Evolutionary conservation across 768 basidiomycete genomes (phyloP), one percentile per base, ranked within the genome.

Genomic region (Boletus sp.): DNA sequence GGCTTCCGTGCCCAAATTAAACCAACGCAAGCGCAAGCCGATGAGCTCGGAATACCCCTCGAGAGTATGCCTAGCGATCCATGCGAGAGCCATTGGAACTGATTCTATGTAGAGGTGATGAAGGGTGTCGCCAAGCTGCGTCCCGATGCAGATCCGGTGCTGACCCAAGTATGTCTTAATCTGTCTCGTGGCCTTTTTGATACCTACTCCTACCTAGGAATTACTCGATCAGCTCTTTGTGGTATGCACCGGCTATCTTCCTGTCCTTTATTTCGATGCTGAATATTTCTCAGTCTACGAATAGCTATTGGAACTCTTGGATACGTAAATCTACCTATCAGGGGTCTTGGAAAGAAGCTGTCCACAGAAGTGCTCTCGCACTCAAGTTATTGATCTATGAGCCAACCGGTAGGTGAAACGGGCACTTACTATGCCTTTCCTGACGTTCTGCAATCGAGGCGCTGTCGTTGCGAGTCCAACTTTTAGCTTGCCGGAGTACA

Each of bases 401-500:
- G 68, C 94, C 94, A 2, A 97, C 92, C 2, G 90, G 89, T 83
- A 47, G 9, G 75, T 30, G 15, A 9, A 18, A 24, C 14, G 17
- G 15, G 7, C 1, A 11, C 9, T 24, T 9, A 10, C 9, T 14
- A 30, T 2, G 41, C 7, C 44, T 51, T 37, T 46, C 33, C 30
- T 50, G 12, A 54, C 18, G 35, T 20, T 48, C n/a, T 17, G 51
- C 54, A 54, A 60, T 29, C 54, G 67, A 78, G 92, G 94, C 24
- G 94, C 95, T 2, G 89, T 97, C 47, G 89, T 98, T 8, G 96
- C 96, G 0, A 94, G 92, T 60, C 94, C 96, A 1, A 98, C 95
- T 0, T 98, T 98, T 74, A 92, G 91, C 59, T 76, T 98, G 11
- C 95, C 95, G 0, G 95, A 97, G 68, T 89, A 85, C 59, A 90